A percentile compares a stretch with the other conserved stretches of the same genome.
Conservation (phyloP, 1,139 yeast genomes). For the Protomyces macrosporus region DNA sequence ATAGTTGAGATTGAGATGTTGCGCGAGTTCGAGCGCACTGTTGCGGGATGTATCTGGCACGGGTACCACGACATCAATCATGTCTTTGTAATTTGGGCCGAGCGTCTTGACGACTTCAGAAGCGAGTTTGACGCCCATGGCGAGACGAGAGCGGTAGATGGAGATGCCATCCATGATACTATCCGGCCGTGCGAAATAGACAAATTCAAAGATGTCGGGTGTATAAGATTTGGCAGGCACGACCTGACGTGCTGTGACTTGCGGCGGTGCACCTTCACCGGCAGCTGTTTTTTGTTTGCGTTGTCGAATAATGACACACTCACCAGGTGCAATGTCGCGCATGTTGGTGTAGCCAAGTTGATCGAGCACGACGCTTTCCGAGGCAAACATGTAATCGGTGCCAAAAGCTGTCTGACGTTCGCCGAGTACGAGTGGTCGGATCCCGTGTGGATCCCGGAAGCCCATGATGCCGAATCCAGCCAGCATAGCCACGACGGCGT, state of each 20-base stretch:
- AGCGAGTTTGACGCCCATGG: slow-evolving; percentile 91
- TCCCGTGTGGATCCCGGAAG: slow-evolving; percentile 95
- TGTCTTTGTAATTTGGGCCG: slow-evolving; percentile 45
- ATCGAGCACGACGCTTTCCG: slow-evolving; percentile 88
- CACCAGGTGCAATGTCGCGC: slow-evolving; percentile 87
- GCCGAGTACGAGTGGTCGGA: slow-evolving; percentile 84
- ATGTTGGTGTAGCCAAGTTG: slow-evolving; percentile 83
- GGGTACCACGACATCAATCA: slow-evolving; percentile 91
- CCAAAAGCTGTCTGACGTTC: slow-evolving; percentile 62
- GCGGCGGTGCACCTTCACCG: slow-evolving; percentile 25
- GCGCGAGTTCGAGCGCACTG: slow-evolving; percentile 89
- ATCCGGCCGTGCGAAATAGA: slow-evolving; percentile 96
- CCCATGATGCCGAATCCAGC: slow-evolving; percentile 96
- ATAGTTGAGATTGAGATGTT: slow-evolving; percentile 69
- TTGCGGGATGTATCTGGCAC: slow-evolving; percentile 97
- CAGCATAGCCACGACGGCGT: slow-evolving; percentile 88
- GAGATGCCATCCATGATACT: slow-evolving; percentile 92
- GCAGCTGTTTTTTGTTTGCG: slow-evolving; percentile 19
- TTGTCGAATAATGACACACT: slow-evolving; percentile 79
- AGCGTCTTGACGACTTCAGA: slow-evolving; percentile 55
- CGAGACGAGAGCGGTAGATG: slow-evolving; percentile 85
- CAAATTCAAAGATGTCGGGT: slow-evolving; percentile 96
- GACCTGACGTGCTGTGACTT: slow-evolving; percentile 53
- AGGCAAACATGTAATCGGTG: slow-evolving; percentile 92
- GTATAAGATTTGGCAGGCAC: slow-evolving; percentile 73